phyloP scores from a whole-genome alignment of 257 asterid genomes.

The Dorcoceras hygrometricum region DNA sequence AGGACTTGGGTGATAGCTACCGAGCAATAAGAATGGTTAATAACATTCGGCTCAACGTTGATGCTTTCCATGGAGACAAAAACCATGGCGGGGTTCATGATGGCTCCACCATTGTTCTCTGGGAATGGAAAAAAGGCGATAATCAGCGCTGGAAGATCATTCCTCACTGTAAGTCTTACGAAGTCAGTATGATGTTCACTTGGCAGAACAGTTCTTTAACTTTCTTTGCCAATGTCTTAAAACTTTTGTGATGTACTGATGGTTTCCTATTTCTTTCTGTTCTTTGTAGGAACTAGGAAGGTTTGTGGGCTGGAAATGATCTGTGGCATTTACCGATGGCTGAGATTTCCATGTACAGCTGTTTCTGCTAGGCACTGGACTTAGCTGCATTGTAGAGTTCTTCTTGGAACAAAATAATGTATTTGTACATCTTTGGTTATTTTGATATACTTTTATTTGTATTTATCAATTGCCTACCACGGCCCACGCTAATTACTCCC shows the following conservation, averaged over 20 bases:
- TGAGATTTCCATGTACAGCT: background rate
- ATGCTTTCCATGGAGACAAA: conserved; percentile 78
- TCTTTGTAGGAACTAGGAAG: background rate
- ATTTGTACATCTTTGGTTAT: background rate
- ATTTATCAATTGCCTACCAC: background rate
- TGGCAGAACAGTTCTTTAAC: background rate
- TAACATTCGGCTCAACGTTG: conserved; percentile 70
- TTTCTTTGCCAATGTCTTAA: background rate
- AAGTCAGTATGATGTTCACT: background rate
- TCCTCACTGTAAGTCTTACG: conserved; percentile 63
- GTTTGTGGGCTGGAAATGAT: background rate
- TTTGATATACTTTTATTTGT: too few species aligned
- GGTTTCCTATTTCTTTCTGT: background rate
- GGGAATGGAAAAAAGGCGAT: conserved; percentile 97
- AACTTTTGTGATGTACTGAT: background rate
- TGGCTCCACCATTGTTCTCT: conserved; percentile 74
- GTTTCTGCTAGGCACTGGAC: background rate
- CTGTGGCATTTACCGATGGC: background rate
- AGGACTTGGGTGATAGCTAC: conserved; percentile 67
- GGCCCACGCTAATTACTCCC: too few species aligned
- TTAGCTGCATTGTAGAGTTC: background rate
- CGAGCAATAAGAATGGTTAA: conserved; percentile 78
- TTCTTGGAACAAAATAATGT: background rate
- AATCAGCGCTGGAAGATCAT: conserved; percentile 89
- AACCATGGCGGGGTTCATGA: conserved; percentile 84